These are phyloP conservation scores for Lepidium sativum DNA, from an alignment of 345 rosid species.

Conservation along the genomic window DNA sequence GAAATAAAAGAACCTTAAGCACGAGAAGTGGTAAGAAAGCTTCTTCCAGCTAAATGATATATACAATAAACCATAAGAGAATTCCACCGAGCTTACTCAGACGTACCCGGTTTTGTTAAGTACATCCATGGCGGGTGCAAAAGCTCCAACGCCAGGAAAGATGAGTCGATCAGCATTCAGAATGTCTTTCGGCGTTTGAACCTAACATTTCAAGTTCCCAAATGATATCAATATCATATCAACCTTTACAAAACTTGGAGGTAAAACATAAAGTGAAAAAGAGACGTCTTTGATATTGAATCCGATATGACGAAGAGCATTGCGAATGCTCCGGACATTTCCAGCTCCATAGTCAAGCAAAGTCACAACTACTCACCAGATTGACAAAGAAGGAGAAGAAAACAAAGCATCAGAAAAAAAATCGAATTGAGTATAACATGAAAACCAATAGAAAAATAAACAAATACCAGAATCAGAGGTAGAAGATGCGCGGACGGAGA, in stretches of 20 bases:
- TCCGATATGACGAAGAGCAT: slow-evolving; percentile 75
- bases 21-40: not conserved
- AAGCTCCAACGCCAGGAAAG: slow-evolving; percentile 94
- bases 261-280: not conserved
- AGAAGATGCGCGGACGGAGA: slow-evolving; percentile 55
- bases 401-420: not conserved
- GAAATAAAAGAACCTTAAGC: not conserved
- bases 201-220: slow-evolving; percentile 35
- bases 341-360: slow-evolving; percentile 97
- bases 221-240: not conserved
- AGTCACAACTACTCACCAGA: slow-evolving; percentile 46
- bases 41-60: not conserved
- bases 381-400: not conserved
- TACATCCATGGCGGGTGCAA: slow-evolving; percentile 90
- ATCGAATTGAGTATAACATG: not conserved
- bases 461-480: slow-evolving; percentile 48
- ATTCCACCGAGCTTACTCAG: not conserved
- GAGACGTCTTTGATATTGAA: slow-evolving; percentile 67
- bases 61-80: not conserved
- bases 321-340: slow-evolving; percentile 81
- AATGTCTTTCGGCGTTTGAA: slow-evolving; percentile 72
- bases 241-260: not conserved
- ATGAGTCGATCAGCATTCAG: slow-evolving; percentile 65
- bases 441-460: not conserved
- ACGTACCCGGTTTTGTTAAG: slow-evolving; percentile 68